Base-by-base conservation (phyloP, 495 filamentous ascomycete genomes). In the Hypoxylon perforatum region DNA sequence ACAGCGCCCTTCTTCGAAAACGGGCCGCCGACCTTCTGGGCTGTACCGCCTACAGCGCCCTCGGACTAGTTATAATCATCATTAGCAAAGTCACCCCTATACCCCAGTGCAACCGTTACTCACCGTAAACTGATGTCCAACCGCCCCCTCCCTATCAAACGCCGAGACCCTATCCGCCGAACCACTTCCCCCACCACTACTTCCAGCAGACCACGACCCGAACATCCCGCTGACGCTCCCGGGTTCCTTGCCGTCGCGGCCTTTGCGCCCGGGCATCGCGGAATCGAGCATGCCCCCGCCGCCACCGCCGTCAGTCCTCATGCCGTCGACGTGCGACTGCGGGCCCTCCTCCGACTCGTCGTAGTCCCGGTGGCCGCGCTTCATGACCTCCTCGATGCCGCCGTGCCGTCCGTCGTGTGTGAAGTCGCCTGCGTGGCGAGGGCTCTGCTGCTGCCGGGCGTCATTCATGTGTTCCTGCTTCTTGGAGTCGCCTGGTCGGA, bases 1-100 rank as follows among this genome's bases (percentile, higher is more conserved):
- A 86, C 76, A 18, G 68, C 42, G 8, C 83, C 82, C 10, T 80
- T 77, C 53, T 80, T 80, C 35, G 65, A 79, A 44, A 87, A 74
- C 0, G 84, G 84, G 0, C 86, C 86, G n/a, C 86, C 84, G 7
- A 88, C 58, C 35, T 72, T 79, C 51, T 88, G 75, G 5, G 79
- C 82, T 5, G 77, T 77, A 28, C 82, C 78, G 14, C 86, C 83
- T 33, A 88, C 76, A 0, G 76, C 73, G 21, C 86, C 84, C 12
- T 86, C 77, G 11, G 80, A 65, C 77, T 80, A 67, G 4, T 52
- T 17, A 39, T 41, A 3, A 25, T 4, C 65, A 25, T 4, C 65
- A 19, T 48, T 1, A 18, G 25, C 41, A 18, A 18, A n/a, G n/a
- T n/a, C 33, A 52, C 18, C 15, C 17, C 39, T 18, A 52, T 14